Base-by-base conservation (phyloP, 1,284 basidiomycete genomes). In the Malassezia sympodialis region DNA sequence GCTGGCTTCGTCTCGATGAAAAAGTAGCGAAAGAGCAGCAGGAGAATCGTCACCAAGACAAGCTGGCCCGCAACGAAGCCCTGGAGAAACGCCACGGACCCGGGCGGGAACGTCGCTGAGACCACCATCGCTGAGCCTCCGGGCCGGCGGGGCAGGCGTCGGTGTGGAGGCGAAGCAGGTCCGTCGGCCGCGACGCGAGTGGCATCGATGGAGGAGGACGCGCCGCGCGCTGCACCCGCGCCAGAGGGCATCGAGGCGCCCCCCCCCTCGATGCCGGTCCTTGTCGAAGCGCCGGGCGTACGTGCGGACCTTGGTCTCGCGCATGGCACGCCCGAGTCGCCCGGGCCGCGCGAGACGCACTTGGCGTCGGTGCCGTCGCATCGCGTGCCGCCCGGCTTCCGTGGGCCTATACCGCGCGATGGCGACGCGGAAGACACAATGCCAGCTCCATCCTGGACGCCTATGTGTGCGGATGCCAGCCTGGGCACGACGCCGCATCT, bases 61-160 rank as follows among this genome's bases (percentile, higher is more conserved):
- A 77, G 74, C 68, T 81, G 80, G 8, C 80, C 80, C 21, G 78
- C 67, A 30, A 81, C 69, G 53, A 81, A 75, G 15, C 80, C 80
- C 58, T 81, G 79, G 1, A 79, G 79, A 66, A 81, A 81, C 1
- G 78, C 24, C 37, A 49, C 6, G 5, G 46, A 49, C 23, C 11
- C 3, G 7, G 27, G 41, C 24, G 41, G 27, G 27, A 28, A 6
- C 24, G 41, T 43, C 27, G 24, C 41, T 8, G 27, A 43, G 24
- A 27, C 41, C 7, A 15, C 15, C 41, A 27, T 27, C 12, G 23
- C 41, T 6, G 21, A 15, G 21, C 31, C 23, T 12, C 28, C 5
- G 14, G 12, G 42, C 17, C 28, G 30, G 28, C 44, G n/a, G 24
- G 11, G 19, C 44, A 30, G 43, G 21, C 44, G 19, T 6, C 6